Evolutionary conservation across 1,284 basidiomycete species (phyloP).

Genomic region (Neolentinus lepideus): DNA sequence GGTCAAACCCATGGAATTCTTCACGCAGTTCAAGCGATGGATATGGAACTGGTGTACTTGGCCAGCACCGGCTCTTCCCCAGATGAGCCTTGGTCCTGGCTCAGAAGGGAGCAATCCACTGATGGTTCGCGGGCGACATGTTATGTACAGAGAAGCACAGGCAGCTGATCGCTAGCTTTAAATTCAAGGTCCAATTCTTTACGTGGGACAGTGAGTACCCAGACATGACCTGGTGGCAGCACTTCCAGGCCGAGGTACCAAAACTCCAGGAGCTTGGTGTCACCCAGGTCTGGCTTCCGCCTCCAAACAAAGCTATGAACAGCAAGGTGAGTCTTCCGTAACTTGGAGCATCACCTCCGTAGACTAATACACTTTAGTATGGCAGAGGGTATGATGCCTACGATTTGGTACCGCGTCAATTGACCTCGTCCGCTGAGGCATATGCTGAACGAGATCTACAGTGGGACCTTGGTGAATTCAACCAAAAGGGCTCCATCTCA

Average conservation of each 20-base stretch:
- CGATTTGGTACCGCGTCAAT: slow-evolving; percentile 49
- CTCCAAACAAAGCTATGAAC: slow-evolving; percentile 64
- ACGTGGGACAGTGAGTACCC: slow-evolving; percentile 66
- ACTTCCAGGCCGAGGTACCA: slow-evolving; percentile 68
- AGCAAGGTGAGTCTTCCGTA: slow-evolving; percentile 30
- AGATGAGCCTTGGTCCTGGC: slow-evolving; percentile 13
- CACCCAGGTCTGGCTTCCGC: slow-evolving; percentile 78
- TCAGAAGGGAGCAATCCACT: slow-evolving; percentile 8
- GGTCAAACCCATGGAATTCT: not conserved
- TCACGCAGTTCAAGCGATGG: not conserved
- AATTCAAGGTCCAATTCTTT: slow-evolving; percentile 71
- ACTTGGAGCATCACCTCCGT: not conserved
- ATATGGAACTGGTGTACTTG: not conserved
- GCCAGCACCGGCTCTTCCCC: slow-evolving; percentile 4
- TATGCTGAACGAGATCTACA: slow-evolving; percentile 20
- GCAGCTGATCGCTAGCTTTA: not conserved
- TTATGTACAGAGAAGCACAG: slow-evolving; percentile 10
- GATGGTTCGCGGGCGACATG: slow-evolving; percentile 11
- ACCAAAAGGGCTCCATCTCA: slow-evolving; percentile 71
- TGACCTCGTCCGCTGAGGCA: not conserved
- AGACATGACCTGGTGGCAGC: slow-evolving; percentile 76
- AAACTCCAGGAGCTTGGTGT: slow-evolving; percentile 72
- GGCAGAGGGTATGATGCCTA: slow-evolving; percentile 79
- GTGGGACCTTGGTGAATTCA: slow-evolving; percentile 92
- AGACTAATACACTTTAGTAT: slow-evolving; percentile 27